These are phyloP conservation scores for Globisporangium middletonii DNA, from an alignment of 352 stramenopile species.

Conservation along the genomic window DNA sequence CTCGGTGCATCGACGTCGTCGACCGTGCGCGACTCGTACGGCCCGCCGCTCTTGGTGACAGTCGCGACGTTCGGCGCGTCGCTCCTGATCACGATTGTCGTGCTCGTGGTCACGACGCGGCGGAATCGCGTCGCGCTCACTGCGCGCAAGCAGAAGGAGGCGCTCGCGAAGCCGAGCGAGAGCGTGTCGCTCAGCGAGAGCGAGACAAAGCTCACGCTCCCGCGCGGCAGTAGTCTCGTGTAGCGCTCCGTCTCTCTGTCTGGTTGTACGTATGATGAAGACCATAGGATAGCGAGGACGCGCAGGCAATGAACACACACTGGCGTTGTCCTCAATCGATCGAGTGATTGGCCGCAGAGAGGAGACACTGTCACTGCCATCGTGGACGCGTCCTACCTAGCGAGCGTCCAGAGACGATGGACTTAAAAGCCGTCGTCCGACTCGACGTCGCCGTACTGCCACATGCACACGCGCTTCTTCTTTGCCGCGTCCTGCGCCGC, in stretches of 20 bases:
- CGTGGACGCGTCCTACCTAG: too few species aligned
- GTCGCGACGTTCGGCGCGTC: not conserved
- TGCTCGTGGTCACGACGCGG: not conserved
- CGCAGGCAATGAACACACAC: too few species aligned
- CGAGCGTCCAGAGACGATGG: too few species aligned
- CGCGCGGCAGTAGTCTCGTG: not conserved
- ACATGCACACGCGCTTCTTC: conserved; percentile 91
- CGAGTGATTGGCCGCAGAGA: too few species aligned
- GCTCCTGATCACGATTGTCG: not conserved
- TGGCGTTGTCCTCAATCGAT: too few species aligned
- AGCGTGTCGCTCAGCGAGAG: not conserved
- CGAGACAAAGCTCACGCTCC: not conserved
- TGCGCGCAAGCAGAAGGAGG: not conserved
- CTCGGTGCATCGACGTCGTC: not conserved
- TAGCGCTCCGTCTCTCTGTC: not conserved
- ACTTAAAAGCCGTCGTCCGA: conserved; percentile 81
- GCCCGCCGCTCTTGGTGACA: not conserved
- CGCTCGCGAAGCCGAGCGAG: not conserved
- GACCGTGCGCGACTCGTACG: not conserved
- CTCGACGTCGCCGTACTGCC: conserved; percentile 96
- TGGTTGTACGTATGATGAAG: too few species aligned
- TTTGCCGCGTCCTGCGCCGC: conserved; percentile 90
- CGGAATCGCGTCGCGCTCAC: not conserved
- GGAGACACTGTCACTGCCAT: too few species aligned
- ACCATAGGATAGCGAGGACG: too few species aligned